Percentiles rank a stretch among this genome's conserved stretches.
phyloP scores from a whole-genome alignment of 768 basidiomycete genomes.

The Neoboletus brunneissimus region DNA sequence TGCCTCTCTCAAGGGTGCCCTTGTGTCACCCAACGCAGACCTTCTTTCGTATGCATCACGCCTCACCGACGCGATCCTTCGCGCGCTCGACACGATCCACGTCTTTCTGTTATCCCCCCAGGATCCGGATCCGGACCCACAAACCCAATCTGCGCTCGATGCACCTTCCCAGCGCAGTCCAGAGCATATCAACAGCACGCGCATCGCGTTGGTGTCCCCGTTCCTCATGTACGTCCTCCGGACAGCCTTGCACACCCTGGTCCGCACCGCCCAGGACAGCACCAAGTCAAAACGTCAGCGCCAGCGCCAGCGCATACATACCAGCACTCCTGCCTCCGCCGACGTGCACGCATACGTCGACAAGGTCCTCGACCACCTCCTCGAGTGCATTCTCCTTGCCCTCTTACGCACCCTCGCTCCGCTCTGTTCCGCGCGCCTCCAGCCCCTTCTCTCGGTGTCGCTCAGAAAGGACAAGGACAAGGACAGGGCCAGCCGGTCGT shows the following conservation, averaged over 20 bases:
- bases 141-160: neutral
- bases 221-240: constrained; percentile 24
- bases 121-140: neutral
- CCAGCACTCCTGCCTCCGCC: neutral
- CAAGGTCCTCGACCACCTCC: constrained; percentile 15
- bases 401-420: constrained; percentile 19
- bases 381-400: constrained; percentile 21
- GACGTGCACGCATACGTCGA: constrained; percentile 9
- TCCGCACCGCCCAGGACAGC: constrained; percentile 6
- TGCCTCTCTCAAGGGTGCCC: constrained; percentile 19
- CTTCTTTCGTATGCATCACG: constrained; percentile 2
- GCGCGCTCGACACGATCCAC: constrained; percentile 15
- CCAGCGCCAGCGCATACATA: neutral
- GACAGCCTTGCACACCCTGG: constrained; percentile 18
- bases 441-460: neutral
- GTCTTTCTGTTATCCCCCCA: constrained; percentile 20
- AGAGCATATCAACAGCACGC: constrained; percentile 14
- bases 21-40: constrained; percentile 10
- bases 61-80: constrained; percentile 21
- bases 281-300: constrained; percentile 14
- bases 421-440: constrained; percentile 20
- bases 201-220: constrained; percentile 23
- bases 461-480: constrained; percentile 11
- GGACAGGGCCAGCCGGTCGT: neutral
- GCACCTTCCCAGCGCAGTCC: neutral